Percentiles rank a stretch among this genome's conserved stretches.
These are phyloP conservation scores for Cyberlindnera nakhonratchasimensis DNA, from an alignment of 805 yeast species.

Conservation along the genomic window DNA sequence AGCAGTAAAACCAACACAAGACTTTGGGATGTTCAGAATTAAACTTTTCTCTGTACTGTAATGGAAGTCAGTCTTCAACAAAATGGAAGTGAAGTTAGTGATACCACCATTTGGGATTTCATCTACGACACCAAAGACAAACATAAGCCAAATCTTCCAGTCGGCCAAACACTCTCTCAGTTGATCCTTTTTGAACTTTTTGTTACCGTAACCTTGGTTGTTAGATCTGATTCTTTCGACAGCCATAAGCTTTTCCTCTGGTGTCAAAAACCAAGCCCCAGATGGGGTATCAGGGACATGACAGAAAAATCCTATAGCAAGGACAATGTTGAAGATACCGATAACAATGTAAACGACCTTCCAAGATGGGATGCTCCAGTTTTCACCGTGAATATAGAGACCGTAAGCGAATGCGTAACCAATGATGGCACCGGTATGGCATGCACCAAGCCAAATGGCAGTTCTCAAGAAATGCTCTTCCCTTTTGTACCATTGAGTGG, in stretches of 20 bases:
- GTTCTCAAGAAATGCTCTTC: slow-evolving; percentile 43
- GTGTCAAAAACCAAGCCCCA: slow-evolving; percentile 43
- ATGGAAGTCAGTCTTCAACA: slow-evolving; percentile 17
- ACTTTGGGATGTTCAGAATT: slow-evolving; percentile 34
- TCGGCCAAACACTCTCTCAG: slow-evolving; percentile 49
- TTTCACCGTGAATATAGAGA: slow-evolving; percentile 35
- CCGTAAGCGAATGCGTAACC: slow-evolving; percentile 58
- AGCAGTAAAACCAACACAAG: slow-evolving; percentile 30
- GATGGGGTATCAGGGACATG: slow-evolving; percentile 58
- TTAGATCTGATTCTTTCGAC: slow-evolving; percentile 51
- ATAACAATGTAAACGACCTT: slow-evolving; percentile 53
- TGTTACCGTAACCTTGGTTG: slow-evolving; percentile 58
- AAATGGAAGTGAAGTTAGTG: slow-evolving; percentile 20
- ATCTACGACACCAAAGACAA: slow-evolving; percentile 37
- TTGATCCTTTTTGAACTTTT: slow-evolving; percentile 51
- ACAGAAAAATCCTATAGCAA: slow-evolving; percentile 44
- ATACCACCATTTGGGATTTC: slow-evolving; percentile 53
- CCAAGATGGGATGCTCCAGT: slow-evolving; percentile 52
- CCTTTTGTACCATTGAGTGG: slow-evolving; percentile 55
- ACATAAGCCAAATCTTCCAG: slow-evolving; percentile 45
- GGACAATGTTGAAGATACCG: slow-evolving; percentile 53
- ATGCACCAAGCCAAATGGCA: slow-evolving; percentile 42
- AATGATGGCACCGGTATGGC: slow-evolving; percentile 45
- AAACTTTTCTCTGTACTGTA: slow-evolving; percentile 13
- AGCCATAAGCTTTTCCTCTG: slow-evolving; percentile 44